Evolutionary conservation across 2,329 filamentous ascomycete species (phyloP), one percentile per base, ranked within the genome.

Genomic region (Neodidymelliopsis sp.): DNA sequence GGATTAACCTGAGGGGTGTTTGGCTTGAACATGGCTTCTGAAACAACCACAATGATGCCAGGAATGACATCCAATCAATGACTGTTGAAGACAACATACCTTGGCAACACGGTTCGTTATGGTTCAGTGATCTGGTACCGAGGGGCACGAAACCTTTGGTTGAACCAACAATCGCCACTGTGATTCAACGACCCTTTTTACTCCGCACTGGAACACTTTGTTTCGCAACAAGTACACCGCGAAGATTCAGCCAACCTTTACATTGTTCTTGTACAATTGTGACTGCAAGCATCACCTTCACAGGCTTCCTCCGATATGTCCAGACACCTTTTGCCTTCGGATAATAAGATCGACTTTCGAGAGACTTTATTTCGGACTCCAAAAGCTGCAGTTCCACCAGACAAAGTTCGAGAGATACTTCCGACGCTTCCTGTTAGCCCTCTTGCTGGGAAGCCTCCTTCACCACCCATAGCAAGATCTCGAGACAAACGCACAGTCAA

Each of bases 1-100:
- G 48, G 44, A 42, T 57, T n/a, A 19, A 51, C 18, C 19, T 59
- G 18, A 49, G 11, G 22, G 39, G 18, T 11, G 41, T 41, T 9
- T 50, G 47, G 47, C 40, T 25, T 19, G 35, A 45, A 10, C 20
- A 45, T 12, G 36, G 41, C 4, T 5, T 41, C 6, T 31, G 41
- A 50, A 24, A 8, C 4, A 29, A n/a, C 11, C 27, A 11, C 11
- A n/a, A n/a, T n/a, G n/a, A n/a, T n/a, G n/a, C n/a, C n/a, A n/a
- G n/a, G n/a, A n/a, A n/a, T n/a, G n/a, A n/a, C n/a, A n/a, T n/a
- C n/a, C n/a, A n/a, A n/a, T n/a, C n/a, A n/a, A n/a, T n/a, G n/a
- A n/a, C n/a, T n/a, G n/a, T n/a, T n/a, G n/a, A n/a, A n/a, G n/a
- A n/a, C n/a, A n/a, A n/a, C n/a, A n/a, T n/a, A n/a, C n/a, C n/a